Evolutionary conservation across 2,329 filamentous ascomycete genomes (phyloP), one percentile per base, ranked within the genome.

Genomic region (Venturia asperata): DNA sequence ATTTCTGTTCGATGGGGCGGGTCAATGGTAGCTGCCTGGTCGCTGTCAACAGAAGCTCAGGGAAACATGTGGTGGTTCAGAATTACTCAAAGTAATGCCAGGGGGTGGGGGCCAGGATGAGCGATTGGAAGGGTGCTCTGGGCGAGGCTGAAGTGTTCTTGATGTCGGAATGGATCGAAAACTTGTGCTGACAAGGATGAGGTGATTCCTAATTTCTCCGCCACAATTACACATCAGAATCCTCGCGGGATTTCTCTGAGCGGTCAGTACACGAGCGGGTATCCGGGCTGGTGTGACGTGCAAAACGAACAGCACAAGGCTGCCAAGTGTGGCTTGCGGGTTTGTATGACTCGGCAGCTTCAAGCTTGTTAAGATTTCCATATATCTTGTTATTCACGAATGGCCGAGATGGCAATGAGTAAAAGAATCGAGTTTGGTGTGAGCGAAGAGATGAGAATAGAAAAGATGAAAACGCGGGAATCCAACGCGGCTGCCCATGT

Each of bases 261-360:
- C 45, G 45, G 45, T 47, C 47, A 55, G 13, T 34, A 11, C 4
- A 9, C 6, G 34, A 24, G 30, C 17, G 27, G 49, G 49, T 34
- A 34, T 34, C 24, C 27, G 34, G 49, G 27, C 52, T 56, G 13
- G 52, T 34, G 27, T 37, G 19, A 56, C 52, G 52, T 56, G 52
- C 34, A 19, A 27, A 37, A 56, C 27, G 27, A 56, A 56, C n/a
- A 56, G 52, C 30, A 56, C 52, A 56, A 56, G 52, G 52, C 52
- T 56, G 27, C 52, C 52, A 56, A 37, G 52, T 19, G 52, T 56
- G 27, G 52, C 27, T 27, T n/a, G 21, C 21, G 21, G 21, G 5
- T 21, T 45, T 47, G 43, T 11, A 47, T 47, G 43, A 47, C 43
- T 21, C 19, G 43, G 7, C n/a, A 21, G 13, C n/a, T 47, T 52